phyloP scores from a whole-genome alignment of 2,329 filamentous ascomycete species.

The Cladophialophora immunda region DNA sequence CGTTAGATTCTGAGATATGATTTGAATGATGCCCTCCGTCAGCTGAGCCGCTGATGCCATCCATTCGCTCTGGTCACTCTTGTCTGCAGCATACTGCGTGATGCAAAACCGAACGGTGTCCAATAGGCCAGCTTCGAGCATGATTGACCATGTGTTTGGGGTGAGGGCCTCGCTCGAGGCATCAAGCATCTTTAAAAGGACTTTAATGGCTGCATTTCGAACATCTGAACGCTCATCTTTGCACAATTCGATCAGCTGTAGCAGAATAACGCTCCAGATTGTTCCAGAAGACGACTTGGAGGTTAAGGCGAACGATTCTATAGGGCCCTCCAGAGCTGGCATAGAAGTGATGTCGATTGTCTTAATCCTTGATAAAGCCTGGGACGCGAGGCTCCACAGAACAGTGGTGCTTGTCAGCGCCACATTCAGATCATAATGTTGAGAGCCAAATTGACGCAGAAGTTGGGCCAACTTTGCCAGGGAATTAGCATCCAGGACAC shows the following conservation, averaged over 20 bases:
- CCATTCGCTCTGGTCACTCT: conserved; percentile 25
- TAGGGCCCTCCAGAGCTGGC: conserved; percentile 12
- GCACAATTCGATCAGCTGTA: conserved; percentile 47
- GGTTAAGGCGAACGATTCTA: conserved; percentile 4
- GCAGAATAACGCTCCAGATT: conserved; percentile 36
- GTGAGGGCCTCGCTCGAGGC: conserved; percentile 77
- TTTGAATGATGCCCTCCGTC: conserved; percentile 30
- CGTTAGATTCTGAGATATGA: conserved; percentile 29
- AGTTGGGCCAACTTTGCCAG: conserved; percentile 84
- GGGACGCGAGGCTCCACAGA: conserved; percentile 90
- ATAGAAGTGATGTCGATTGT: conserved; percentile 25
- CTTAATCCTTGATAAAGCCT: conserved; percentile 28
- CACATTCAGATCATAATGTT: conserved; percentile 92
- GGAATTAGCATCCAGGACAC: conserved; percentile 74
- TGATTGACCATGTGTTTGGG: conserved; percentile 52
- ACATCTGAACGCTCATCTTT: conserved; percentile 52
- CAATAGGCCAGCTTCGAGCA: conserved; percentile 49
- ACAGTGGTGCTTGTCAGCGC: conserved; percentile 93
- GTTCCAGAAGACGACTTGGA: conserved; percentile 8
- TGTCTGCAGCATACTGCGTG: conserved; percentile 11
- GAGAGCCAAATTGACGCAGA: conserved; percentile 86
- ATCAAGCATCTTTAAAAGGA: conserved; percentile 88
- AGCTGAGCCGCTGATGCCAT: conserved; percentile 31
- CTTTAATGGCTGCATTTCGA: conserved; percentile 78
- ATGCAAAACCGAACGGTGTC: conserved; percentile 26